These are phyloP conservation scores for Phytophthora parvispora DNA, from an alignment of 352 stramenopile genomes.

Conservation along the genomic window DNA sequence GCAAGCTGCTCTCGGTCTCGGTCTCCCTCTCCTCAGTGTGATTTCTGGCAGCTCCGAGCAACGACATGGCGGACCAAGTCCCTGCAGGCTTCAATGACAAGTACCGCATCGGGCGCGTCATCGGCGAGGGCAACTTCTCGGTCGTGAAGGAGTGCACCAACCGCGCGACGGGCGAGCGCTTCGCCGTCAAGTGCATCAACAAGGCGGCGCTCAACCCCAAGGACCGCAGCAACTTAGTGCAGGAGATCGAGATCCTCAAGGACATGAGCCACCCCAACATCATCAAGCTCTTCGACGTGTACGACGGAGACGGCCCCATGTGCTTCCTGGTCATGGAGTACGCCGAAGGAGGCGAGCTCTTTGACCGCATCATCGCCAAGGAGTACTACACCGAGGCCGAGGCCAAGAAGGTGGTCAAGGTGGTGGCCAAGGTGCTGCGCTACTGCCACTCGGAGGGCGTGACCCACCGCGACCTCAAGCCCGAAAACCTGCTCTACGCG, in stretches of 20 bases:
- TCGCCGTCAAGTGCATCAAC: constrained; percentile 90
- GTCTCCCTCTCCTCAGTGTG: constrained; percentile 8
- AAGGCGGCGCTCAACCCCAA: constrained; percentile 83
- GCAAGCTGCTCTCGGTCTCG: background rate
- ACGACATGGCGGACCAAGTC: constrained; percentile 64
- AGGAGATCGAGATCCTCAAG: constrained; percentile 89
- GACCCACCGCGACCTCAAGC: constrained; percentile 98
- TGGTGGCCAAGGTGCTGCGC: constrained; percentile 86
- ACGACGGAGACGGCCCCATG: constrained; percentile 74
- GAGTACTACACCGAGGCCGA: constrained; percentile 94
- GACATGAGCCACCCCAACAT: constrained; percentile 91
- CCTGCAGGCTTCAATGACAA: constrained; percentile 72
- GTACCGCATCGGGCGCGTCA: constrained; percentile 82
- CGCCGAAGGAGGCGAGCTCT: constrained; percentile 91
- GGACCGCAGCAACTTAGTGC: constrained; percentile 79
- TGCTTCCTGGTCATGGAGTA: constrained; percentile 93
- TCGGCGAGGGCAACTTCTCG: constrained; percentile 90
- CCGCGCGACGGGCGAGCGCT: constrained; percentile 60
- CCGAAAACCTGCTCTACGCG: constrained; percentile 96
- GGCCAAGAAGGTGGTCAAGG: constrained; percentile 86
- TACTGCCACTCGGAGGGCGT: constrained; percentile 92
- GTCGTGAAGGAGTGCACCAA: constrained; percentile 81
- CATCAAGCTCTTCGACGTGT: constrained; percentile 90
- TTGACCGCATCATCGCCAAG: constrained; percentile 94
- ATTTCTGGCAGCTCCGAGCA: constrained; percentile 5